A percentile compares a stretch with the other conserved stretches of the same genome.
Evolutionary conservation across 179 eudicot species (phyloP).

Genomic region (Gypsophila paniculata): DNA sequence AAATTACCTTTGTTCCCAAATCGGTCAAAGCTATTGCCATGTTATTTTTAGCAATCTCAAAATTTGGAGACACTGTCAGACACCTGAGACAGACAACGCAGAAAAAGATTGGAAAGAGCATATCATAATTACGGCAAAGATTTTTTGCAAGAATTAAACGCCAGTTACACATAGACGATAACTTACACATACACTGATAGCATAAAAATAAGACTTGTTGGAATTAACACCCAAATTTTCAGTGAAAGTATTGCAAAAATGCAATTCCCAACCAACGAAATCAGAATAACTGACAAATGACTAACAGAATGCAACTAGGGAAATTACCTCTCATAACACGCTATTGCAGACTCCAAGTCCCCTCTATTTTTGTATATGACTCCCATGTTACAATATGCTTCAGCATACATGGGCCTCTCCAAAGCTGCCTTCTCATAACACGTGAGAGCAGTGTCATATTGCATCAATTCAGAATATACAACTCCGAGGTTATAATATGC

Average conservation of each 20-base stretch:
- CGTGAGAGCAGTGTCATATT: conserved; percentile 86
- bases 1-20: conserved; percentile 86
- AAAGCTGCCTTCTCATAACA: conserved; percentile 98
- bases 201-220: neutral
- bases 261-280: conserved; percentile 11
- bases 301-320: conserved; percentile 9
- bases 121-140: neutral
- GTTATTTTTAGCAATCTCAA: conserved; percentile 97
- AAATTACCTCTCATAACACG: conserved; percentile 91
- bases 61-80: conserved; percentile 94
- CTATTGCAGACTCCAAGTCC: conserved; percentile 89
- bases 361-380: conserved; percentile 95
- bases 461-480: conserved; percentile 98
- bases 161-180: neutral
- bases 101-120: neutral
- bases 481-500: conserved; percentile 99
- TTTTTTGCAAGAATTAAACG: neutral
- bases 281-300: neutral
- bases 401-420: conserved; percentile 99
- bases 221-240: neutral
- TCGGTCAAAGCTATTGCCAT: conserved; percentile 99
- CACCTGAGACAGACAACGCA: conserved; percentile 55
- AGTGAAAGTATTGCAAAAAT: neutral
- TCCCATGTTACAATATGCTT: conserved; percentile 99
- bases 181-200: neutral